Evolutionary conservation across 2,329 filamentous ascomycete genomes (phyloP), one percentile per base, ranked within the genome.

Genomic region (Ilyonectria robusta): DNA sequence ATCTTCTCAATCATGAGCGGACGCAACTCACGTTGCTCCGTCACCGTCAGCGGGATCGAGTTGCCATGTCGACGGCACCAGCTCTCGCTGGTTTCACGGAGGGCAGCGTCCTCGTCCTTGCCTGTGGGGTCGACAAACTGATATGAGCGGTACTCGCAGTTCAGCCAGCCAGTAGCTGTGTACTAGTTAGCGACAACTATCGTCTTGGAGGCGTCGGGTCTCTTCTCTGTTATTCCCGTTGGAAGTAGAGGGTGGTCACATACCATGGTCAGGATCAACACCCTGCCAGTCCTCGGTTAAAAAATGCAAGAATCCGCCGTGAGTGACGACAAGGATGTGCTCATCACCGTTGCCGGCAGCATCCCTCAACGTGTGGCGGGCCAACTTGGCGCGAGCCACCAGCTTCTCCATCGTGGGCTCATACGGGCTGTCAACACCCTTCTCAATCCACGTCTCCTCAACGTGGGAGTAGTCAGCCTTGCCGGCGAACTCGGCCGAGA

Each of bases 221-320:
- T 7, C 15, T 33, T 42, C 26, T 21, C n/a, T 4, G 10, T 35
- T n/a, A 6, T 51, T 21, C 13, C 19, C 6, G 21, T 40, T 29
- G 13, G 44, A 40, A 47, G 40, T 59, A 50, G 63, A 58, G 37
- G 58, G 61, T 62, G 58, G 47, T 31, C 33, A 77, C 84, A 62
- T 78, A 86, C 85, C 82, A 65, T 67, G 69, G 0, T 75, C 73
- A 4, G 84, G 74, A 74, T 81, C 78, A 26, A 87, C 86, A 47
- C 90, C 92, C 60, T 89, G 84, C 89, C 91, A 97, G 75, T 97
- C 94, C 72, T 94, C 89, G 0, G 93, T 96, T 69, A 97, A 82
- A 75, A 94, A 97, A 79, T 97, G 94, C 74, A 97, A 78, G 73
- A 95, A 93, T 1, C 92, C 93, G 2, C 94, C 94, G 75, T 97